These are phyloP conservation scores for Limonium bicolor DNA, from an alignment of 148 eudicot genomes.

Conservation along the genomic window DNA sequence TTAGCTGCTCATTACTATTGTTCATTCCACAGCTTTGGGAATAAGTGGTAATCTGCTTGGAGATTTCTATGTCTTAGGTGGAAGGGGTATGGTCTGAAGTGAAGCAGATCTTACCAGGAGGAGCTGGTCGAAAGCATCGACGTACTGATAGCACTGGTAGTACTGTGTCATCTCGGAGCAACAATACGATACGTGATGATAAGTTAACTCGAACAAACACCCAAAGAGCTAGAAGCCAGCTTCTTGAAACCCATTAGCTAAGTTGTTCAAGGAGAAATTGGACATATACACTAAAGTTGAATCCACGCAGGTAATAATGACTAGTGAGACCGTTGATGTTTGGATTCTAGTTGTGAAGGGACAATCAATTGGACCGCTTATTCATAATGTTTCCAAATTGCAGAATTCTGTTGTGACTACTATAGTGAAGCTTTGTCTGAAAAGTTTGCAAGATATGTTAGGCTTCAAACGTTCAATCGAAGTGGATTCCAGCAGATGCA, in stretches of 20 bases:
- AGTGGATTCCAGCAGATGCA: slow-evolving; percentile 99
- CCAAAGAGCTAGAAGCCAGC: slow-evolving; percentile 87
- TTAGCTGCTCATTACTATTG: no score
- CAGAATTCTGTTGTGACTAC: slow-evolving; percentile 84
- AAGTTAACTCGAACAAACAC: slow-evolving; percentile 46
- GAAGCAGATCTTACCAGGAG: slow-evolving; percentile 78
- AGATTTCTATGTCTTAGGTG: slow-evolving; percentile 29
- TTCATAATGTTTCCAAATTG: slow-evolving; percentile 20
- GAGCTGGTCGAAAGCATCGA: slow-evolving; percentile 58
- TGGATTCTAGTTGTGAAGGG: no score
- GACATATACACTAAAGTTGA: slow-evolving; percentile 96
- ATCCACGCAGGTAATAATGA: slow-evolving; percentile 58
- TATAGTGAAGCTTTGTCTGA: slow-evolving; percentile 67
- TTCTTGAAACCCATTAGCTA: slow-evolving; percentile 91
- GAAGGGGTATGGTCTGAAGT: slow-evolving; percentile 53
- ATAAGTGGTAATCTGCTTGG: no score
- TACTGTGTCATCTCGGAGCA: slow-evolving; percentile 83
- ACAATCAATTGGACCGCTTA: no score
- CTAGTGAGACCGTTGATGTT: no score
- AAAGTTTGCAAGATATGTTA: slow-evolving; percentile 86
- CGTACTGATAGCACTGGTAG: slow-evolving; percentile 89
- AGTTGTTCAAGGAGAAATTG: slow-evolving; percentile 87
- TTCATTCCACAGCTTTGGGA: no score
- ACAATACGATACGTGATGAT: slow-evolving; percentile 83
- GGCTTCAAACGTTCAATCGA: slow-evolving; percentile 88